Evolutionary conservation across 2,329 filamentous ascomycete species (phyloP), one percentile per base, ranked within the genome.

Genomic region (Westerdykella ornata): DNA sequence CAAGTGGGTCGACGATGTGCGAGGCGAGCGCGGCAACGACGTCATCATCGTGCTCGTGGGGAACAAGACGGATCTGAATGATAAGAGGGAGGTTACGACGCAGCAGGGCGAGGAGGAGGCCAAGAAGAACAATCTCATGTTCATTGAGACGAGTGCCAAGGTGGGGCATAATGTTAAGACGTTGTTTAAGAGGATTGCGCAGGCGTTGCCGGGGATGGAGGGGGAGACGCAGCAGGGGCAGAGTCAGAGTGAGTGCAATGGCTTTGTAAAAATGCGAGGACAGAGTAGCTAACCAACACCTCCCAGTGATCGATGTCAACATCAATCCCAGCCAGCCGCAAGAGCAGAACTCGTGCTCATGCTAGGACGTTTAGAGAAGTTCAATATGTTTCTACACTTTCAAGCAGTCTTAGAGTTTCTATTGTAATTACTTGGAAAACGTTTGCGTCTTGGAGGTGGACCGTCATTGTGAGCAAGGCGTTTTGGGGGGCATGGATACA

Each of bases 1-100:
- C 62, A 98, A 98, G 77, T 98, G 94, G 92, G 94, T 98, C 53
- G 92, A 98, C 65, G 92, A 98, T 64, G 92, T 98, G 44, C 81
- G 92, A 48, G 90, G 89, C 38, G 92, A 98, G 74, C 81, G 92
- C 61, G 92, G 92, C 38, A 95, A 94, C 73, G 92, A 98, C 69
- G 94, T 98, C 46, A 98, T 98, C 59, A 97, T 98, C 59, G 92
- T 98, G 35, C 73, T 98, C 35, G 94, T 98, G 30, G 92, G 92
- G 53, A 98, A 98, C 76, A 98, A 98, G 81, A 98, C 92, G 34
- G 92, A 98, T 76, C 70, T 98, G 68, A 94, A 92, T 68, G 92
- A 98, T 69, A 97, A 96, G 78, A 81, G 92, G 41, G 90, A 98
- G 70, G 92, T 98, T 46, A 98, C 90, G 32, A 94, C 88, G 28